Evolutionary conservation across 2,329 filamentous ascomycete genomes (phyloP), one percentile per base, ranked within the genome.

Genomic region (Claviceps citrina): DNA sequence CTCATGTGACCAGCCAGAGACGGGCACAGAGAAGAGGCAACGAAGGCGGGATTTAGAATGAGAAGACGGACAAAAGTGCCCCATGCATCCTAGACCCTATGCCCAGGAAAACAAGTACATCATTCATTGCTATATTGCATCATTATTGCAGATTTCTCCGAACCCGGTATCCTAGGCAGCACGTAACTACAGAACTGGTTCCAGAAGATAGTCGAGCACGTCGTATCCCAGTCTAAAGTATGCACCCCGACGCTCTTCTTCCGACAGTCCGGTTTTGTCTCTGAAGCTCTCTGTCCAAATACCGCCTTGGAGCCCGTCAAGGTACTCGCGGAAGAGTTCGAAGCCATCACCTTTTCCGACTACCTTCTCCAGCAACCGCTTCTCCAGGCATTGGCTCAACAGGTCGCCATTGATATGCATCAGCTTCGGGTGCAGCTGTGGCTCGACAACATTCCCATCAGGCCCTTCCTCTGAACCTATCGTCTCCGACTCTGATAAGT

Each of bases 391-490:
- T 6, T 68, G 64, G 43, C 63, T 60, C 31, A 85, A 55, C 27
- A 83, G 61, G 48, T 84, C 77, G 0, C 81, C 81, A 45, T 84
- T 67, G 3, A 85, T 64, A 41, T 84, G 78, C 68, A 75, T 74
- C 43, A 63, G 64, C 28, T 65, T 64, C 2, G 62, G 62, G 8
- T 59, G 55, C 5, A 51, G 45, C 19, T 56, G 54, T 7, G 67
- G 64, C 43, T 71, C 65, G 2, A 44, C 26, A 9, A n/a, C n/a
- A n/a, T n/a, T n/a, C n/a, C n/a, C n/a, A n/a, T 43, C 33, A 35
- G 36, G 32, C 7, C 42, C 38, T 3, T 45, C 51, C 12, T 53
- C 51, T 18, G 54, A 38, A 16, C 51, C 47, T 31, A 43, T 31
- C n/a, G 46, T 50, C 27, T 32, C 40, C 6, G 33, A 30, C 26